phyloP scores from a whole-genome alignment of 306 rosid species.

The Dryas alaskensis region DNA sequence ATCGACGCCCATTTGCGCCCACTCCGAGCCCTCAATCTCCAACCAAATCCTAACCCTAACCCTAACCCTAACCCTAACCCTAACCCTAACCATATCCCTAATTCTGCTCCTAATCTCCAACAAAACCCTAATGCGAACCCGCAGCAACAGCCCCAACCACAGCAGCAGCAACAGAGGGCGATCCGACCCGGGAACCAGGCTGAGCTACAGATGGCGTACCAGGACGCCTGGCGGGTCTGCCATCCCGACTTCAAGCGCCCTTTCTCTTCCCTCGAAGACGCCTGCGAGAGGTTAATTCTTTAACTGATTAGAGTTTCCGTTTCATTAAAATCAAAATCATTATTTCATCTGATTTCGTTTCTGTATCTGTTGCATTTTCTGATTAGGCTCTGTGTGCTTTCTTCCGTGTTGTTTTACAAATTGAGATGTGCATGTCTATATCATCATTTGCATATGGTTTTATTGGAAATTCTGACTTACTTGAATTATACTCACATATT shows the following conservation, averaged over 20 bases:
- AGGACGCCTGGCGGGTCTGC: constrained; percentile 93
- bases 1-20: constrained; percentile 93
- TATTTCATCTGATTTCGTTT: background rate
- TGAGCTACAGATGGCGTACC: constrained; percentile 96
- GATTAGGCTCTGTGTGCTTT: background rate
- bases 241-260: constrained; percentile 94
- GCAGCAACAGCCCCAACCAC: constrained; percentile 25
- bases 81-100: constrained; percentile 13
- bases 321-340: background rate
- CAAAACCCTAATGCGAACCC: constrained; percentile 48
- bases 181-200: constrained; percentile 70
- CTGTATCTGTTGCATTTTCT: background rate
- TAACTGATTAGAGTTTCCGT: background rate
- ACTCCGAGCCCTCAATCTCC: constrained; percentile 57
- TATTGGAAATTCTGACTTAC: background rate
- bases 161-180: constrained; percentile 47
- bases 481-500: background rate
- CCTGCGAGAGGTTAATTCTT: constrained; percentile 68
- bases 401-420: background rate
- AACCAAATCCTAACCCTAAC: constrained; percentile 35
- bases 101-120: constrained; percentile 36
- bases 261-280: constrained; percentile 84
- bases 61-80: background rate
- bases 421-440: background rate
- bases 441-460: background rate